Conservation (phyloP, 257 asterid genomes). For the Fraxinus anomala region DNA sequence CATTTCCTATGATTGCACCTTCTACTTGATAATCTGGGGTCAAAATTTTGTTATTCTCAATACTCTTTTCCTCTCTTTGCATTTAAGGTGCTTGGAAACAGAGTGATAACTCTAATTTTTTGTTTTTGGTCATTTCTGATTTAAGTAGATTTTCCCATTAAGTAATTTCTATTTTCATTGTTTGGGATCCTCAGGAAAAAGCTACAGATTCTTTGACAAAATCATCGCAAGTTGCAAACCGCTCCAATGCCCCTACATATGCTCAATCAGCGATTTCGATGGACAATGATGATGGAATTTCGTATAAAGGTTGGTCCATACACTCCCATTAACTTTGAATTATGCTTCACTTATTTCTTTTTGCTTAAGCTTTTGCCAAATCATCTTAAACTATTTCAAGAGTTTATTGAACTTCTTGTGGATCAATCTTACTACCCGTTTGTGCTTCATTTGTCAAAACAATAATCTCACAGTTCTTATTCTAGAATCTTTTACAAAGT, state of each 20-base stretch:
- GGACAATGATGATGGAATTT: slow-evolving; percentile 86
- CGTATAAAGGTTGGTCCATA: slow-evolving; percentile 55
- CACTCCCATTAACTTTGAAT: background rate
- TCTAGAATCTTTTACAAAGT: background rate
- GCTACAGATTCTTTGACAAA: slow-evolving; percentile 62
- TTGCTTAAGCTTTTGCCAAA: background rate
- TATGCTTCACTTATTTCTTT: slow-evolving; percentile 9
- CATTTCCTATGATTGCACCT: background rate
- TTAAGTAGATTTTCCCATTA: slow-evolving; percentile 19
- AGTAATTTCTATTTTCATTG: slow-evolving; percentile 11
- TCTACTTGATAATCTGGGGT: slow-evolving; percentile 1
- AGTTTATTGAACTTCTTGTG: slow-evolving; percentile 2
- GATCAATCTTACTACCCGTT: slow-evolving; percentile 3
- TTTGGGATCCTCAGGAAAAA: slow-evolving; percentile 63
- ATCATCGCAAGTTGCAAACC: slow-evolving; percentile 64
- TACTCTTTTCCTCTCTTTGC: no score
- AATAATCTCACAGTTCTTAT: background rate
- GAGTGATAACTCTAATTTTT: background rate
- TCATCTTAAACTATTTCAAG: background rate
- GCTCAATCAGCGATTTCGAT: slow-evolving; percentile 61
- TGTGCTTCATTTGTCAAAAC: slow-evolving; percentile 2
- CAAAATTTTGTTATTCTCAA: background rate
- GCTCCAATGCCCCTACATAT: slow-evolving; percentile 65
- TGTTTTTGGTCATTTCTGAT: background rate
- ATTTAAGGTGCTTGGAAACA: background rate